Evolutionary conservation across 192 early-diverging fungal species (phyloP).

Genomic region (Anaeromyces robustus): DNA sequence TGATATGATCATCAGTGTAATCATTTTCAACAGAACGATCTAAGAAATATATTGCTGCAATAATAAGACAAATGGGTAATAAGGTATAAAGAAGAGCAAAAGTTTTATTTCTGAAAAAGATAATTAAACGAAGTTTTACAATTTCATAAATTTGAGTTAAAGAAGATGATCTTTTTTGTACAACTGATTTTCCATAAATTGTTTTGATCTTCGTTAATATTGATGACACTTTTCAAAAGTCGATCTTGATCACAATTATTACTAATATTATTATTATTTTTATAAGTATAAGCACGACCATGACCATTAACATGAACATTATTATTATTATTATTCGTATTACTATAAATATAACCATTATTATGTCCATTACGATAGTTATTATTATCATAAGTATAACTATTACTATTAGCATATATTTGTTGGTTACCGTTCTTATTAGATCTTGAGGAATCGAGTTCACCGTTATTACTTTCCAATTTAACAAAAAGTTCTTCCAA

Average conservation of each 20-base stretch:
- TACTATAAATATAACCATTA: no score
- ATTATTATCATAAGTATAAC: no score
- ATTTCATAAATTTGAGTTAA: background rate
- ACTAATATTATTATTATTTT: no score
- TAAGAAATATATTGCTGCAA: background rate
- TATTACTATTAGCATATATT: background rate
- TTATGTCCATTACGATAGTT: no score
- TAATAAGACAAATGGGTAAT: background rate
- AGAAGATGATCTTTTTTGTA: background rate
- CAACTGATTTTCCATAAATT: background rate
- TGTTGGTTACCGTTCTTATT: background rate
- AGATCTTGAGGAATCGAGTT: background rate
- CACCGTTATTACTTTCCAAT: background rate
- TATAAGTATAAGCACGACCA: no score
- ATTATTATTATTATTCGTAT: no score
- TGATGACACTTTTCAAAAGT: no score
- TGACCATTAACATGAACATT: no score
- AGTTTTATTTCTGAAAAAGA: background rate
- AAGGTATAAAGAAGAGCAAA: background rate
- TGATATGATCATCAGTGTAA: background rate
- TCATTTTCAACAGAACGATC: background rate
- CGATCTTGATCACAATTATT: no score
- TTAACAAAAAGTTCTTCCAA: background rate
- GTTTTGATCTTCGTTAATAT: no score
- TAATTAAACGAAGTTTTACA: background rate